Base-by-base conservation (phyloP, 2,329 filamentous ascomycete genomes). In the Fusarium camptoceras region DNA sequence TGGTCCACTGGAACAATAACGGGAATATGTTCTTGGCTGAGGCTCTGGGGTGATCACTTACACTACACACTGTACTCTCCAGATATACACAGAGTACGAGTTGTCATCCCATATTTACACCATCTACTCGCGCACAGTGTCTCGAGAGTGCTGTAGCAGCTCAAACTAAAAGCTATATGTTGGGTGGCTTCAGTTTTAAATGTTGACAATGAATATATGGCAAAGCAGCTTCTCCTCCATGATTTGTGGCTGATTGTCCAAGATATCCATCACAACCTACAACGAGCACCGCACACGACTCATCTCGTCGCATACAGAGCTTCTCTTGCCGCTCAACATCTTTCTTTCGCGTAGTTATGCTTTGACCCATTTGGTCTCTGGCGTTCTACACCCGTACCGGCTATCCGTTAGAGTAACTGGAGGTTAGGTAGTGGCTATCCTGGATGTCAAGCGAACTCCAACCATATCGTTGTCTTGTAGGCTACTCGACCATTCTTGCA, bases 1-100 rank as follows among this genome's bases (percentile, higher is more conserved):
- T 60, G 47, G 18, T 60, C 55, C 63, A 66, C 61, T 66, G 31
- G 48, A 53, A 44, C n/a, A 9, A 44, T 37, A 9, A 37, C 34
- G 10, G 11, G 22, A 39, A 25, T 11, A 22, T 43, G 41, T 43
- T 18, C 41, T 24, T 43, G 54, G 47, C 25, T 60, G 61, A 46
- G 37, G 34, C 49, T 53, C 49, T 53, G 24, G 31, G 27, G n/a
- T n/a, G 18, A n/a, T 11, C 18, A 11, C 34, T 37, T 10, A 37
- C 34, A 37, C 34, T 37, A 18, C 18, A 37, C 34, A 37, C 34
- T 37, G 34, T 37, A 37, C 12, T 37, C 9, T 30, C 34, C 6
- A n/a, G 34, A n/a, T n/a, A 12, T 6, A n/a, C 34, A 37, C 34
- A 37, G 34, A 9, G 12, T 37, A 37, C 7, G 10, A 10, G 18